Evolutionary conservation across 192 early-diverging fungal genomes (phyloP).

Genomic region (Backusella sp.): DNA sequence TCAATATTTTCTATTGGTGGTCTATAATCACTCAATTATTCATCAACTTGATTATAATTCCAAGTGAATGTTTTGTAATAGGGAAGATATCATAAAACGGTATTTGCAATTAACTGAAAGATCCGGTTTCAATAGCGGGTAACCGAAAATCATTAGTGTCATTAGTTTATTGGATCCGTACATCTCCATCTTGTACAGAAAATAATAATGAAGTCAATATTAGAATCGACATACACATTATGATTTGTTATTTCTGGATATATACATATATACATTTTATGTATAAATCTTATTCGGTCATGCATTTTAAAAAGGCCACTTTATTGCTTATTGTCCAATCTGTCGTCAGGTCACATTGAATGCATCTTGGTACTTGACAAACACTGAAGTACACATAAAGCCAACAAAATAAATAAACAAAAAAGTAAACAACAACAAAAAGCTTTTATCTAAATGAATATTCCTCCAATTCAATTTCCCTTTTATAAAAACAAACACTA

Average conservation of each 20-base stretch:
- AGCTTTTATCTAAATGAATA: background rate
- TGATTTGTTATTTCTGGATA: background rate
- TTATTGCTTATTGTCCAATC: background rate
- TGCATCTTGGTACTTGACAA: background rate
- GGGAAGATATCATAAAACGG: background rate
- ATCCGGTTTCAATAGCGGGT: background rate
- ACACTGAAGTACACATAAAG: background rate
- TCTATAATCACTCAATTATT: background rate
- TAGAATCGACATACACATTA: background rate
- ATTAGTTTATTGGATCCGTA: background rate
- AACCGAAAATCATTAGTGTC: background rate
- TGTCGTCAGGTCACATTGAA: background rate
- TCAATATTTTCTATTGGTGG: background rate
- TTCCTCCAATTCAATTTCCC: background rate
- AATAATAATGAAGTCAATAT: background rate
- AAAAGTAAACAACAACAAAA: background rate
- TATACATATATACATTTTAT: background rate
- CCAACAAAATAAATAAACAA: background rate
- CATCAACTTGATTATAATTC: background rate
- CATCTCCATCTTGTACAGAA: background rate
- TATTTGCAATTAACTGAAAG: background rate
- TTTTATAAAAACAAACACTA: background rate
- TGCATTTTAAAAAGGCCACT: background rate
- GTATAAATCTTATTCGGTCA: background rate
- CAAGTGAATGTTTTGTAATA: background rate